Evolutionary conservation across 2,329 filamentous ascomycete genomes (phyloP).

Genomic region (Sordariomycetes sp.): DNA sequence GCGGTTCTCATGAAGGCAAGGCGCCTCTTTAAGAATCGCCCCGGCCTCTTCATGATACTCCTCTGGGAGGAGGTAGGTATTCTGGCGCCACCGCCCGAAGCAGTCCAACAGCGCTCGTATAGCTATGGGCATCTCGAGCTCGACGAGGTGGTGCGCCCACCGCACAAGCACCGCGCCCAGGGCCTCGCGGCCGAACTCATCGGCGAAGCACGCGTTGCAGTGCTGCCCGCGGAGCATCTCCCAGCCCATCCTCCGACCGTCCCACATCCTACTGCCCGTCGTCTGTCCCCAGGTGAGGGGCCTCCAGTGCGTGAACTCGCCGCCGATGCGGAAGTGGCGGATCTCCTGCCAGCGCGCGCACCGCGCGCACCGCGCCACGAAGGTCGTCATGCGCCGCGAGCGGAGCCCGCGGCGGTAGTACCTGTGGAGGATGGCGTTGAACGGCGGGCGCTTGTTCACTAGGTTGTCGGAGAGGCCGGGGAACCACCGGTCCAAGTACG

Average conservation of each 20-base stretch:
- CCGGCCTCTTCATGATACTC: neutral
- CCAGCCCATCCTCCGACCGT: neutral
- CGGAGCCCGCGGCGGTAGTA: neutral
- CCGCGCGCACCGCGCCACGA: slow-evolving; percentile 1
- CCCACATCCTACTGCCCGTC: neutral
- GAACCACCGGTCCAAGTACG: neutral
- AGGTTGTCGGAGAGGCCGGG: neutral
- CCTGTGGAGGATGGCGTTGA: neutral
- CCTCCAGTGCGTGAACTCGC: neutral
- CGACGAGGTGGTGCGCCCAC: neutral
- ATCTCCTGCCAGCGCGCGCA: slow-evolving; percentile 4
- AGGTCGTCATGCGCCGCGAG: neutral
- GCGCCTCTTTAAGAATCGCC: neutral
- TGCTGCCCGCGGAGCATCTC: neutral
- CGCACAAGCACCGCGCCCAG: neutral
- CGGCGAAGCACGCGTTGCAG: slow-evolving; percentile 1
- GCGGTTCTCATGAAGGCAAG: neutral
- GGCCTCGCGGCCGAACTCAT: neutral
- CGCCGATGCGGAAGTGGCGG: neutral
- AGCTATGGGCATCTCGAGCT: neutral
- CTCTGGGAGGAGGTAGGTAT: neutral
- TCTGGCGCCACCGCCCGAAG: neutral
- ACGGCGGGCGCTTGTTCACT: neutral
- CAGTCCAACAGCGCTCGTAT: no score
- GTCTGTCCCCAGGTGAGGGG: neutral